Evolutionary conservation across 2,329 filamentous ascomycete species (phyloP).

Genomic region (Penicillium sp.): DNA sequence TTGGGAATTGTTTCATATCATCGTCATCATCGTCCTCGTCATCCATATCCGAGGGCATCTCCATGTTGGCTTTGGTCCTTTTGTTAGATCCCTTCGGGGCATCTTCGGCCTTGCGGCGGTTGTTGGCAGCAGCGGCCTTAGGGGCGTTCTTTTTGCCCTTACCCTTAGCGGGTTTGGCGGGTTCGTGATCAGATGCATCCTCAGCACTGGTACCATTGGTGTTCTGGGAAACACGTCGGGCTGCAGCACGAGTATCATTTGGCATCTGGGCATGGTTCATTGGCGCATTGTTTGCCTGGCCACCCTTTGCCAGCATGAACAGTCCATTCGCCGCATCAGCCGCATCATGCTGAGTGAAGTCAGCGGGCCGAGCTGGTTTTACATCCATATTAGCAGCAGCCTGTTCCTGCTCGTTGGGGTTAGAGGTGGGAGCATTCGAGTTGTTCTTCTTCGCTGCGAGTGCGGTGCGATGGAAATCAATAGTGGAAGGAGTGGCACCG

Average conservation of each 20-base stretch:
- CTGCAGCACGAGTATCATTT: conserved; percentile 46
- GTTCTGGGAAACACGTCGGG: conserved; percentile 44
- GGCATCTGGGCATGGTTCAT: conserved; percentile 42
- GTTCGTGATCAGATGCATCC: conserved; percentile 68
- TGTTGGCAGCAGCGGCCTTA: conserved; percentile 55
- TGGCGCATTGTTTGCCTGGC: conserved; percentile 54
- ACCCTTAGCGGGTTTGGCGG: conserved; percentile 63
- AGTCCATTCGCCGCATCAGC: conserved; percentile 94
- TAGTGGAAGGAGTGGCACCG: conserved; percentile 80
- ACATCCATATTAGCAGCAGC: conserved; percentile 42
- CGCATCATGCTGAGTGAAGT: conserved; percentile 81
- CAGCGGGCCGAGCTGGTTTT: conserved; percentile 48
- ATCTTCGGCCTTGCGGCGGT: conserved; percentile 77
- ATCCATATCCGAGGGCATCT: conserved; percentile 46
- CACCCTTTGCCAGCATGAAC: conserved; percentile 75
- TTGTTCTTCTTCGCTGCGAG: conserved; percentile 67
- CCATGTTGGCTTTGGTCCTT: conserved; percentile 63
- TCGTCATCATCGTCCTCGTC: conserved; percentile 49
- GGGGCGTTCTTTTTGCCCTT: conserved; percentile 67
- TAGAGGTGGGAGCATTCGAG: conserved; percentile 43
- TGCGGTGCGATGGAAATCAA: conserved; percentile 93
- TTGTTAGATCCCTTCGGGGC: conserved; percentile 69
- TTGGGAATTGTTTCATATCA: conserved; percentile 52
- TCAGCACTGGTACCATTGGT: conserved; percentile 56
- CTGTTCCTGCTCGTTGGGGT: conserved; percentile 41